Evolutionary conservation across 352 stramenopile species (phyloP).

Genomic region (Phytophthora foliorum): DNA sequence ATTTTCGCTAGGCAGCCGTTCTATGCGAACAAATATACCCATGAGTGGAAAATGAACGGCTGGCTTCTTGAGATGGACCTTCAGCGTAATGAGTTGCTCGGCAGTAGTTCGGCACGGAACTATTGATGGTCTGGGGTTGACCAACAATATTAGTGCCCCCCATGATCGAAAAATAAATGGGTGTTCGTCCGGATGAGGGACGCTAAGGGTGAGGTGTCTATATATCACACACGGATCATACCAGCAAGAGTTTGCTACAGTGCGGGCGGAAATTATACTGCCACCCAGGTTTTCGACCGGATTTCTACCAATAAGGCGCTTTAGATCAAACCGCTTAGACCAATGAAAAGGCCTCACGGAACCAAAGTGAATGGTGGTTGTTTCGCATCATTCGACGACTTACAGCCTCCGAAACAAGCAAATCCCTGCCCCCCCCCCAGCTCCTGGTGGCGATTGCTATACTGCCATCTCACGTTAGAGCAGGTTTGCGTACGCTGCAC

Average conservation of each 20-base stretch:
- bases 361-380: neutral
- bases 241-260: neutral
- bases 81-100: neutral
- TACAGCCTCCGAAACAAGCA: neutral
- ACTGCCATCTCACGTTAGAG: neutral
- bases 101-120: neutral
- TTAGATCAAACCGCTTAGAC: neutral
- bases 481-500: constrained; percentile 1
- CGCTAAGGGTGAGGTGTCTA: no score
- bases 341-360: neutral
- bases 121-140: neutral
- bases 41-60: constrained; percentile 5
- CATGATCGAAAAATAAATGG: no score
- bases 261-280: constrained; percentile 2
- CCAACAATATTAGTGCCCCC: no score
- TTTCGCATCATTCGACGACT: neutral
- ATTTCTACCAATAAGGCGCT: neutral
- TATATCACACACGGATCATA: no score
- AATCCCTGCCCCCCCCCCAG: neutral
- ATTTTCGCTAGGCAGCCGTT: neutral
- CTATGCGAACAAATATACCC: constrained; percentile 8
- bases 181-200: no score
- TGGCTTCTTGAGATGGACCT: constrained; percentile 22
- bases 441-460: neutral
- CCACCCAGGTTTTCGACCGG: neutral